Evolutionary conservation across 805 yeast genomes (phyloP).

Genomic region (Ascoidea asiatica): DNA sequence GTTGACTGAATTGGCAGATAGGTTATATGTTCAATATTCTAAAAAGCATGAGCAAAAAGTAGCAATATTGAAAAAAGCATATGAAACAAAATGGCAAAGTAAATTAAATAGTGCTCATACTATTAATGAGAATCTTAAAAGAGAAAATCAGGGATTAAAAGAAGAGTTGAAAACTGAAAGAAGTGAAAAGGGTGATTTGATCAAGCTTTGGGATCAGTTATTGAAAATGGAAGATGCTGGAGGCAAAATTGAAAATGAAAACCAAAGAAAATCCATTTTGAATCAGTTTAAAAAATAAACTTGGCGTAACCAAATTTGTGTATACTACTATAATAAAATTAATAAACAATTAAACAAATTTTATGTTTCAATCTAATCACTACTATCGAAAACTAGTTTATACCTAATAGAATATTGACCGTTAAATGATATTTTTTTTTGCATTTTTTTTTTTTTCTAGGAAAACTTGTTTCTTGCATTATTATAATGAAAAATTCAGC

Average conservation of each 20-base stretch:
- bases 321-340: too few relatives aligned
- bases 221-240: slow-evolving; percentile 7
- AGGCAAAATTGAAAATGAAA: neutral
- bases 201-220: slow-evolving; percentile 32
- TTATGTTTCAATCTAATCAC: too few relatives aligned
- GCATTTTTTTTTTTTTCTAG: too few relatives aligned
- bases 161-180: slow-evolving; percentile 35
- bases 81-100: slow-evolving; percentile 37
- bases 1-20: slow-evolving; percentile 52
- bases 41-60: slow-evolving; percentile 69
- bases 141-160: slow-evolving; percentile 40
- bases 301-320: too few relatives aligned
- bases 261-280: too few relatives aligned
- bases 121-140: slow-evolving; percentile 30
- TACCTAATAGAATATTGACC: too few relatives aligned
- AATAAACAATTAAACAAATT: too few relatives aligned
- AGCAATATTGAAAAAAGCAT: slow-evolving; percentile 41
- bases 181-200: slow-evolving; percentile 43
- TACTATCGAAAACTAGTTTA: too few relatives aligned
- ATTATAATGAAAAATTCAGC: too few relatives aligned
- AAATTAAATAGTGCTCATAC: slow-evolving; percentile 26
- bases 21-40: slow-evolving; percentile 58
- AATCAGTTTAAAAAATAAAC: too few relatives aligned
- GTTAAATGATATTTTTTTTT: too few relatives aligned
- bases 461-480: too few relatives aligned